phyloP scores from a whole-genome alignment of 2,329 filamentous ascomycete genomes.

The Aphanocladium album region DNA sequence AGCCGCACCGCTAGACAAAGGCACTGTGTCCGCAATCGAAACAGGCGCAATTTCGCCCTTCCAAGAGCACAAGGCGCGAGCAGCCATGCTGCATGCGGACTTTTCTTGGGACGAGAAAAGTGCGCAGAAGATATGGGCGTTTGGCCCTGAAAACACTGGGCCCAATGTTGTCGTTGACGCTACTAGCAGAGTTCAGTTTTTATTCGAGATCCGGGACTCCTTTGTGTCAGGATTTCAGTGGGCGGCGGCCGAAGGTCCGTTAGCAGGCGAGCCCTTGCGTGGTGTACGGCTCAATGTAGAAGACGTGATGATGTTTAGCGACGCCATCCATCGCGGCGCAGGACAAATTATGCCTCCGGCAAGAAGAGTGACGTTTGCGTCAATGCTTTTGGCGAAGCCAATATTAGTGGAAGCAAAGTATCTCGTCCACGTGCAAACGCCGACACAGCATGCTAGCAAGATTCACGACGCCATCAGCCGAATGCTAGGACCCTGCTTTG shows the following conservation, averaged over 20 bases:
- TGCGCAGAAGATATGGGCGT: constrained; percentile 99
- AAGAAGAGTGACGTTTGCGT: constrained; percentile 94
- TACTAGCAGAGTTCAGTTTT: constrained; percentile 99
- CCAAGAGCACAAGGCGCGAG: constrained; percentile 98
- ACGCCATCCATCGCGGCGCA: constrained; percentile 99
- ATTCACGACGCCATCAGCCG: neutral
- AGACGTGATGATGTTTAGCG: constrained; percentile 98
- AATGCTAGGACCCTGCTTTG: neutral
- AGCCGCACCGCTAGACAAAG: constrained; percentile 86
- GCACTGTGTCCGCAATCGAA: constrained; percentile 87
- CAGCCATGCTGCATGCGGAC: constrained; percentile 91
- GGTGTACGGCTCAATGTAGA: constrained; percentile 96
- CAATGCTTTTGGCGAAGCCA: constrained; percentile 84
- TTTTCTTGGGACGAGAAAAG: constrained; percentile 99
- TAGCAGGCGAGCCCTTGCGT: constrained; percentile 98
- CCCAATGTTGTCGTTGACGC: constrained; percentile 98
- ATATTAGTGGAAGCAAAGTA: constrained; percentile 94
- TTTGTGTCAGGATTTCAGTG: constrained; percentile 99
- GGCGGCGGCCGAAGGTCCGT: constrained; percentile 94
- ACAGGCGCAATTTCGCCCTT: constrained; percentile 82
- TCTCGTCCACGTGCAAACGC: constrained; percentile 98
- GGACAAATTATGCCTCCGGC: constrained; percentile 97
- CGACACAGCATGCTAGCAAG: constrained; percentile 27
- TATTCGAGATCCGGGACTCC: constrained; percentile 99
- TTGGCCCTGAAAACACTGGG: constrained; percentile 94